Base-by-base conservation (phyloP, 2,329 filamentous ascomycete species). In the Epichloe baconii region DNA sequence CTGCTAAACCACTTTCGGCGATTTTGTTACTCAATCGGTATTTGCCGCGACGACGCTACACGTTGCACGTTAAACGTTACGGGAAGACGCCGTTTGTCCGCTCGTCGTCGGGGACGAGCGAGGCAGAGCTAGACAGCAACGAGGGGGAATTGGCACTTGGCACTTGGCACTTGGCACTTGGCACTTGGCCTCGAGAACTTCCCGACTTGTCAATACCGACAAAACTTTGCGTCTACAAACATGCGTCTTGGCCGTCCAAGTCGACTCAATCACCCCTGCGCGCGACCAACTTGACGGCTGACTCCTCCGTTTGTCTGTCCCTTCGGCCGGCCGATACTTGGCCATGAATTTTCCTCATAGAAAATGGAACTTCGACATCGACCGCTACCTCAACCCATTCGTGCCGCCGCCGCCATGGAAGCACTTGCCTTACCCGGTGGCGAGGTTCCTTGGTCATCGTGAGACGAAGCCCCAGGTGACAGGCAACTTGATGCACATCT, bases 361-460 rank as follows among this genome's bases (percentile, higher is more conserved):
- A 35, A 55, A 55, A 36, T 76, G 73, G 69, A 73, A 83, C 61
- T 80, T 94, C 66, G 80, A 93, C 67, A 78, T 95, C 56, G 89
- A 95, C 71, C 69, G 68, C n/a, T 80, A 83, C 62, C 64, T 94
- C 48, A 88, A 91, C 63, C 84, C 76, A 3, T 73, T 80, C 54
- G 62, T 94, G 23, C 85, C 85, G 8, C 70, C 77, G 14, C 83
- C 84, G 41, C 79, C 77, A 58, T 76, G 87, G 63, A 69, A 76
- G 31, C 68, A 71, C 44, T 62, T 95, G 1, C 89, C 88, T 0
- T 72, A 71, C 45, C 76, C 77, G 0, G 62, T 93, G 19, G 77
- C 86, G 19, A 77, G 80, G 57, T 85, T 88, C 58, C 68, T 94
- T 2, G 85, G 85, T 11, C 70, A 85, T 60, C 76, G 83, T 54